Percentiles rank a stretch among this genome's conserved stretches.
Evolutionary conservation across 2,329 filamentous ascomycete genomes (phyloP).

Genomic region (Eurotiales sp.): DNA sequence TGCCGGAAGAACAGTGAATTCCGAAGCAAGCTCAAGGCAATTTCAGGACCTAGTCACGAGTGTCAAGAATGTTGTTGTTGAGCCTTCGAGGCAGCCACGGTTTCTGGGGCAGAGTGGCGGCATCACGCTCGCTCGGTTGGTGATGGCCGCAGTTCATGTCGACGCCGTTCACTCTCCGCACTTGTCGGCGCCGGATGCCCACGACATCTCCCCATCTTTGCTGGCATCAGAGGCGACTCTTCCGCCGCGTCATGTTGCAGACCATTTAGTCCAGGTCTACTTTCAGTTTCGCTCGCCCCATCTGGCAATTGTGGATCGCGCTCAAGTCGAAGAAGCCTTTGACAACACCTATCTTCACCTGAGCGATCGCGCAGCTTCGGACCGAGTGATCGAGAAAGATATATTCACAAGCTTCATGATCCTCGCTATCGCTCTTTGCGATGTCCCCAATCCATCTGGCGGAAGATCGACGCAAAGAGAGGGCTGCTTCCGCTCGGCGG

Average conservation of each 20-base stretch:
- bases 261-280: slow-evolving; percentile 32
- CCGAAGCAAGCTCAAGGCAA: not conserved
- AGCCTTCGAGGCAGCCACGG: slow-evolving; percentile 21
- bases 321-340: slow-evolving; percentile 23
- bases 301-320: slow-evolving; percentile 28
- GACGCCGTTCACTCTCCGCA: slow-evolving; percentile 11
- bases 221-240: slow-evolving; percentile 22
- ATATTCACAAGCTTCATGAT: slow-evolving; percentile 33
- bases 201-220: slow-evolving; percentile 1
- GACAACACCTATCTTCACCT: slow-evolving; percentile 24
- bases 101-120: slow-evolving; percentile 33
- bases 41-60: slow-evolving; percentile 8
- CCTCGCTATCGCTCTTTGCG: slow-evolving; percentile 30
- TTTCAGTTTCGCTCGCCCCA: slow-evolving; percentile 33
- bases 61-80: slow-evolving; percentile 4
- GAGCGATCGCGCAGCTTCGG: slow-evolving; percentile 11
- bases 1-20: not conserved
- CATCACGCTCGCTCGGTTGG: slow-evolving; percentile 31
- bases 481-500: slow-evolving; percentile 33
- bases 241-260: slow-evolving; percentile 30
- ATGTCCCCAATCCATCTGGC: slow-evolving; percentile 23
- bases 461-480: slow-evolving; percentile 28
- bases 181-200: slow-evolving; percentile 15
- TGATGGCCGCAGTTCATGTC: slow-evolving; percentile 28
- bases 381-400: slow-evolving; percentile 19